Evolutionary conservation across 257 asterid genomes (phyloP).

Genomic region (Scutellaria barbata): DNA sequence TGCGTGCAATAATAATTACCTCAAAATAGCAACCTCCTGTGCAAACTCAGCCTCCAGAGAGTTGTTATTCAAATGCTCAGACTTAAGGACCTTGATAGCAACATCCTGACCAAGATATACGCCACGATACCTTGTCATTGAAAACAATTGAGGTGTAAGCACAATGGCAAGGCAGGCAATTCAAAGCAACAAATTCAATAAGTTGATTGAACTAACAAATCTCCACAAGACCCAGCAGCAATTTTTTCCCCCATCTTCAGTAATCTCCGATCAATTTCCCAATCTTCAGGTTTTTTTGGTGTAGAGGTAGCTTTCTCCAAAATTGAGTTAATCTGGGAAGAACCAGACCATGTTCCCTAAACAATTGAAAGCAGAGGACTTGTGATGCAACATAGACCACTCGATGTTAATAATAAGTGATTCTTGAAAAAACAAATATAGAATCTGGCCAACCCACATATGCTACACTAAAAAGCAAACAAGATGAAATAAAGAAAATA

Average conservation of each 20-base stretch:
- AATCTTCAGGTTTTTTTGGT: constrained; percentile 52
- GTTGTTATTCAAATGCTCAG: constrained; percentile 76
- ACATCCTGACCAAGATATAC: constrained; percentile 73
- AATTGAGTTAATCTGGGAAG: constrained; percentile 51
- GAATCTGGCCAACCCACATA: neutral
- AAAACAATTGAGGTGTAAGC: constrained; percentile 33
- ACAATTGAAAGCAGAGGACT: constrained; percentile 35
- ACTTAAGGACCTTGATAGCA: constrained; percentile 80
- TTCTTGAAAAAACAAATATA: constrained; percentile 23
- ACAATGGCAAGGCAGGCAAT: constrained; percentile 17
- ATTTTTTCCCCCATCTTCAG: constrained; percentile 81
- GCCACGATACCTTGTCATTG: constrained; percentile 74
- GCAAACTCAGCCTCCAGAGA: constrained; percentile 72
- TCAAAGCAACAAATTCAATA: constrained; percentile 24
- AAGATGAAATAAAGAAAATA: neutral
- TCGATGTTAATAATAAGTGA: constrained; percentile 21
- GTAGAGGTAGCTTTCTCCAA: constrained; percentile 49
- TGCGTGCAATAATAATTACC: constrained; percentile 49
- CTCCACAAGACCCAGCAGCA: constrained; percentile 91
- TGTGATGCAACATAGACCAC: constrained; percentile 23
- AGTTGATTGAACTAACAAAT: constrained; percentile 63
- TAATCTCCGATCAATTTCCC: constrained; percentile 80
- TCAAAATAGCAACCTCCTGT: constrained; percentile 78
- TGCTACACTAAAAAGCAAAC: neutral
- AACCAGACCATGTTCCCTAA: constrained; percentile 82